Evolutionary conservation across 192 early-diverging fungal genomes (phyloP).

Genomic region (Paraglomus brasilianum): DNA sequence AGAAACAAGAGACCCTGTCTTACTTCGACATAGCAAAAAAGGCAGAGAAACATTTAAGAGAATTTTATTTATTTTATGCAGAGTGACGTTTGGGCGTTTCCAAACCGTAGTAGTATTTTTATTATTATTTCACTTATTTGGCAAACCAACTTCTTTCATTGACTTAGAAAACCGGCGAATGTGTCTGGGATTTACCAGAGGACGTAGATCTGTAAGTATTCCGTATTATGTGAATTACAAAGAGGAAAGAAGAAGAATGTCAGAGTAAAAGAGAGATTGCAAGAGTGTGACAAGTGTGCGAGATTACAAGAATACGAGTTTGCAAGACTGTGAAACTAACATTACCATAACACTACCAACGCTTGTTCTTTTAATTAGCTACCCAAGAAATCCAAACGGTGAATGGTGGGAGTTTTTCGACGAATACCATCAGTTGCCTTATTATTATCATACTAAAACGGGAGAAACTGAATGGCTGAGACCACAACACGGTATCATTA

Average conservation of each 20-base stretch:
- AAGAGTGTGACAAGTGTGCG: not conserved
- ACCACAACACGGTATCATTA: slow-evolving; percentile 69
- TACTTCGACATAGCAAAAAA: not conserved
- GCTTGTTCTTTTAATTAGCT: slow-evolving; percentile 46
- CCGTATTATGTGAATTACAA: not conserved
- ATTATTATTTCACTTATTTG: not conserved
- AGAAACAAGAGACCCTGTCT: not conserved
- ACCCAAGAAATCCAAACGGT: slow-evolving; percentile 66
- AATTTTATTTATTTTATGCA: not conserved
- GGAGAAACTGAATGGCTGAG: slow-evolving; percentile 86
- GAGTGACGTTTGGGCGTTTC: too few relatives aligned
- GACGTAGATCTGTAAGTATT: not conserved
- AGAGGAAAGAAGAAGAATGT: not conserved
- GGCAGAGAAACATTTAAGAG: not conserved
- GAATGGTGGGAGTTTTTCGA: slow-evolving; percentile 99
- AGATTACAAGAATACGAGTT: not conserved
- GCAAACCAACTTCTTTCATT: slow-evolving; percentile 4
- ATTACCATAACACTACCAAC: not conserved
- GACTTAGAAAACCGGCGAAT: not conserved
- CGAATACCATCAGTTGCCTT: slow-evolving; percentile 79
- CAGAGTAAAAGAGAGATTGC: not conserved
- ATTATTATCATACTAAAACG: slow-evolving; percentile 90
- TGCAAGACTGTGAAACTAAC: not conserved
- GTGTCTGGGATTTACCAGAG: not conserved
- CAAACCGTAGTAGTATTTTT: too few relatives aligned